Conservation (phyloP, 2,329 filamentous ascomycete species). For the Hypoxylon sp. region DNA sequence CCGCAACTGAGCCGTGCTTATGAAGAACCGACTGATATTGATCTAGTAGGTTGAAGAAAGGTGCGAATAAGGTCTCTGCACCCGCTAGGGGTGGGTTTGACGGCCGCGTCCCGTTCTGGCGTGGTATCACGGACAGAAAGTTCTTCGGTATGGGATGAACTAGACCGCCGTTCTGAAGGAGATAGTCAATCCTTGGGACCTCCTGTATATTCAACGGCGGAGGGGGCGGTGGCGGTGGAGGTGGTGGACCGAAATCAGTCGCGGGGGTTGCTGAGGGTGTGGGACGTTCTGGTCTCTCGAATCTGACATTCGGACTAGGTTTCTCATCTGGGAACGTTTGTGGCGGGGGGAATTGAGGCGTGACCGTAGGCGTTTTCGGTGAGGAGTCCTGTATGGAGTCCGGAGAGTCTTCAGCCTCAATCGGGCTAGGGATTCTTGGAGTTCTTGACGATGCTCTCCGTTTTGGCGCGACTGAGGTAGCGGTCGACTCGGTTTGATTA, state of each 20-base stretch:
- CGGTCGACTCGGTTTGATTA: conserved; percentile 53
- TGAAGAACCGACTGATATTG: conserved; percentile 86
- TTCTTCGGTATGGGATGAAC: conserved; percentile 78
- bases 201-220: conserved; percentile 80
- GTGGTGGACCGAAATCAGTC: conserved; percentile 62
- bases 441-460: conserved; percentile 54
- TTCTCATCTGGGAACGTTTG: conserved; percentile 61
- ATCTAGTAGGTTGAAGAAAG: conserved; percentile 85
- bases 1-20: conserved; percentile 90
- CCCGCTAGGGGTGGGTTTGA: conserved; percentile 76
- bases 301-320: conserved; percentile 54
- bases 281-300: conserved; percentile 58
- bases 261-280: conserved; percentile 59
- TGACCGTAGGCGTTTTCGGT: conserved; percentile 72
- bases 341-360: conserved; percentile 65
- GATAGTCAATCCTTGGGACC: conserved; percentile 88
- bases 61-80: conserved; percentile 82
- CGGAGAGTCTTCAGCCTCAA: conserved; percentile 66
- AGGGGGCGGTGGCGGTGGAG: conserved; percentile 76
- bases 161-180: conserved; percentile 90
- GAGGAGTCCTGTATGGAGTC: conserved; percentile 68
- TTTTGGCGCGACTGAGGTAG: conserved; percentile 57
- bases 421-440: conserved; percentile 50
- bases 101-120: conserved; percentile 68
- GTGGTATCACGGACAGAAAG: conserved; percentile 76